phyloP scores from a whole-genome alignment of 2,329 filamentous ascomycete genomes.

The Ceratocystis cacaofunesta region DNA sequence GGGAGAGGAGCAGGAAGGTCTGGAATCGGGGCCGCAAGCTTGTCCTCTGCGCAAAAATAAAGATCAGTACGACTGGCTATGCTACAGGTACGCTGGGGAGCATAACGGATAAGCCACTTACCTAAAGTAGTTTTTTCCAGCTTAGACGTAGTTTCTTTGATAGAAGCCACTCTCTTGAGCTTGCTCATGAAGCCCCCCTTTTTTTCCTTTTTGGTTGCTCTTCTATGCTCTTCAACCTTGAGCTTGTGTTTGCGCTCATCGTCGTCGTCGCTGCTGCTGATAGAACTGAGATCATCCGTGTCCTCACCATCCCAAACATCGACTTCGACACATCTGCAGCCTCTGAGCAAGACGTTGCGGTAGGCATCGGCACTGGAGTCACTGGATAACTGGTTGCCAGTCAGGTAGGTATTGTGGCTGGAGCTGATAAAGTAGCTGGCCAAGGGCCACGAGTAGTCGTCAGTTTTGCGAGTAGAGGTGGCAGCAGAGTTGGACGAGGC shows the following conservation, averaged over 20 bases:
- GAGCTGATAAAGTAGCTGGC: conserved; percentile 89
- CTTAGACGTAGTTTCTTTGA: conserved; percentile 32
- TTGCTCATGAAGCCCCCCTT: conserved; percentile 42
- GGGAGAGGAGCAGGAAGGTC: conserved; percentile 23
- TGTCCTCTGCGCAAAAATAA: conserved; percentile 8
- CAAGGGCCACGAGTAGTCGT: conserved; percentile 58
- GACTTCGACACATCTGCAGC: conserved; percentile 83
- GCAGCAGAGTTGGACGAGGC: conserved; percentile 33
- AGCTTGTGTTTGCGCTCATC: conserved; percentile 20
- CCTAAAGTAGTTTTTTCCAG: conserved; percentile 35
- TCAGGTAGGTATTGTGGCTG: conserved; percentile 88
- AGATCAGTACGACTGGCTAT: conserved; percentile 17
- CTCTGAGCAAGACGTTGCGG: conserved; percentile 65
- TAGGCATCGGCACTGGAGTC: conserved; percentile 80
- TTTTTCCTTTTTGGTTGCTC: conserved; percentile 38
- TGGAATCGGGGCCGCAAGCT: conserved; percentile 3
- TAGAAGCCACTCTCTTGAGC: conserved; percentile 37
- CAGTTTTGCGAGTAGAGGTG: conserved; percentile 27
- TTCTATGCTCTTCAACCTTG: conserved; percentile 29
- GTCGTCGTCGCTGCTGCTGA: conserved; percentile 36
- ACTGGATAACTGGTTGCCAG: conserved; percentile 76
- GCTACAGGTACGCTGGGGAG: conserved; percentile 16
- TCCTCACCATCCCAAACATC: conserved; percentile 90
- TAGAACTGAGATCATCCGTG: conserved; percentile 51
- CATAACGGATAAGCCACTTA: conserved; percentile 20